Conservation (phyloP, 768 basidiomycete species). For the Leucocoprinus sp. region DNA sequence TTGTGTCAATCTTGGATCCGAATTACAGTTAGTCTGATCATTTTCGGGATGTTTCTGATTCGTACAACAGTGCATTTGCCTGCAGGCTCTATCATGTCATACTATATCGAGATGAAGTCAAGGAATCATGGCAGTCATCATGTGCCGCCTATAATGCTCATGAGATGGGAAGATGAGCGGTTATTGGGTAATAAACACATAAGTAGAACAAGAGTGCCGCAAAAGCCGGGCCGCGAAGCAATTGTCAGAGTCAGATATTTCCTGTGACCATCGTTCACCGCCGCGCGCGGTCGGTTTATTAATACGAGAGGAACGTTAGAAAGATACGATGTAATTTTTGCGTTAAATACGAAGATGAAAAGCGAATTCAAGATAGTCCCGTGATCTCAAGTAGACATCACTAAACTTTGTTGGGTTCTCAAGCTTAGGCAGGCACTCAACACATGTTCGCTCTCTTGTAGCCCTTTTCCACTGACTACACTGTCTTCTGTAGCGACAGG, state of each 20-base stretch:
- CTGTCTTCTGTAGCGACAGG: not conserved
- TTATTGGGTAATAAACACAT: not conserved
- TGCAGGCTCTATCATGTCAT: no score
- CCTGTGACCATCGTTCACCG: not conserved
- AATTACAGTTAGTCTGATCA: no score
- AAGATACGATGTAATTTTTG: not conserved
- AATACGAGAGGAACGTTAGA: not conserved
- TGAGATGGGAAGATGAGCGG: not conserved
- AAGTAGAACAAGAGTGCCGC: not conserved
- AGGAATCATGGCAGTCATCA: no score
- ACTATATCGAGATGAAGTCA: no score
- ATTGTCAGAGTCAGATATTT: not conserved
- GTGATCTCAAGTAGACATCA: slow-evolving; percentile 10
- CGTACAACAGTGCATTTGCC: no score
- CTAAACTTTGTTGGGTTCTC: slow-evolving; percentile 9
- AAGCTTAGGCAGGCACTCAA: slow-evolving; percentile 12
- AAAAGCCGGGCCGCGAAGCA: not conserved
- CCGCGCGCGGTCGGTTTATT: not conserved
- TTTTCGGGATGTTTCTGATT: no score
- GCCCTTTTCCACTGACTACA: not conserved
- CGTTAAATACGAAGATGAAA: not conserved
- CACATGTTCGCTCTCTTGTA: slow-evolving; percentile 11
- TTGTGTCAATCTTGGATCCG: no score
- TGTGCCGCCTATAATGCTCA: no score
- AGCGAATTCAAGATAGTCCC: not conserved